Percentiles rank a stretch among this genome's conserved stretches.
These are phyloP conservation scores for Tricholoma hemisulphureum DNA, from an alignment of 768 basidiomycete genomes.

Conservation along the genomic window DNA sequence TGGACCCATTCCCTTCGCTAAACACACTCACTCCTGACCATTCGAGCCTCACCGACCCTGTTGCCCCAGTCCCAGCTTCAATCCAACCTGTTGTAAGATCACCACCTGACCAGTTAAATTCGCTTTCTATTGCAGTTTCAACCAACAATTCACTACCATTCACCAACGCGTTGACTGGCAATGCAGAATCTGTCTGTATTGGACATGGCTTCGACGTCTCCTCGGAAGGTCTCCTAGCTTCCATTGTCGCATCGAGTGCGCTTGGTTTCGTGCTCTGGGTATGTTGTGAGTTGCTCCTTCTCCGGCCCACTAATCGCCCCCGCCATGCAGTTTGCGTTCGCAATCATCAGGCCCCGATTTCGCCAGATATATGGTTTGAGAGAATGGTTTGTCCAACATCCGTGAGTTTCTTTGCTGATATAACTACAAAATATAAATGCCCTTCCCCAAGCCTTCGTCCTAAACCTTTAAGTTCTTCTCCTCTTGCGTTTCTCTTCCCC, in stretches of 20 bases:
- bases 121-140: constrained; percentile 18
- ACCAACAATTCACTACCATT: not conserved
- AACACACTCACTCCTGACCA: not conserved
- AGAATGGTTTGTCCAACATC: constrained; percentile 75
- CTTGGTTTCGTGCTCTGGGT: constrained; percentile 73
- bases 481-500: constrained; percentile 72
- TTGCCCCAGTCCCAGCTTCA: constrained; percentile 37
- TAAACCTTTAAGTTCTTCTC: constrained; percentile 51
- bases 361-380: constrained; percentile 70
- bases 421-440: constrained; percentile 8
- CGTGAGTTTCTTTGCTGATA: constrained; percentile 46
- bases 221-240: constrained; percentile 58
- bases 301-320: constrained; percentile 11
- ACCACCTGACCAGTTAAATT: constrained; percentile 3
- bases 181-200: constrained; percentile 48
- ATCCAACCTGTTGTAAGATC: constrained; percentile 31
- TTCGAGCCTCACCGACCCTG: not conserved
- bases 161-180: constrained; percentile 16
- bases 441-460: constrained; percentile 55
- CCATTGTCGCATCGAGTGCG: constrained; percentile 53
- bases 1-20: not conserved
- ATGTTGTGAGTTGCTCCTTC: constrained; percentile 24
- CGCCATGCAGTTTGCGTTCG: constrained; percentile 56
- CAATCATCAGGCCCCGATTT: constrained; percentile 62
- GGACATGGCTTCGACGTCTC: constrained; percentile 65